Evolutionary conservation across 139 green algal species (phyloP).

Genomic region (Diplosphaera chodatii): DNA sequence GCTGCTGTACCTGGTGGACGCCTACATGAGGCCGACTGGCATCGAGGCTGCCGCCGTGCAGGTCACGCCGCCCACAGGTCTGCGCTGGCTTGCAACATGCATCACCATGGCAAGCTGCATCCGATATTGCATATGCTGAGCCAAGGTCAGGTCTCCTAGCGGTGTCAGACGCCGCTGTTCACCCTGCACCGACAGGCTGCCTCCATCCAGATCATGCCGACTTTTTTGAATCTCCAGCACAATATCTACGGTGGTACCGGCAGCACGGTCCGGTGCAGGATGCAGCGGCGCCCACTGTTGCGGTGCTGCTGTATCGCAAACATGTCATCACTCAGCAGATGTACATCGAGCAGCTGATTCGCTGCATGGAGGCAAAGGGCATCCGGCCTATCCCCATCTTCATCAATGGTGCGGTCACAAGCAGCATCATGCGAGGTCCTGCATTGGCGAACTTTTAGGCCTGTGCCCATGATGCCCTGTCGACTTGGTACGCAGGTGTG

Average conservation of each 20-base stretch:
- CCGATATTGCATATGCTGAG: too few species aligned
- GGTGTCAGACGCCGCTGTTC: too few species aligned
- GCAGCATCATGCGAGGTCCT: too few species aligned
- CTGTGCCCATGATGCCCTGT: too few species aligned
- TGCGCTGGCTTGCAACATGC: too few species aligned
- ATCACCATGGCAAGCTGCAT: too few species aligned
- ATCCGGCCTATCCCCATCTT: conserved; percentile 81
- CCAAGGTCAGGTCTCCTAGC: too few species aligned
- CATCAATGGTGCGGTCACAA: conserved; percentile 89
- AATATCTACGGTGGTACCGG: conserved; percentile 82
- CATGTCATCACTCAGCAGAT: conserved; percentile 90
- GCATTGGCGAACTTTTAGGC: too few species aligned
- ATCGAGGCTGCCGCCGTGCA: conserved; percentile 18
- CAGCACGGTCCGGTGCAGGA: conserved; percentile 39
- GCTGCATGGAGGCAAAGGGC: conserved; percentile 54
- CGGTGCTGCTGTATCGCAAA: conserved; percentile 95
- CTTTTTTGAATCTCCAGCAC: conserved; percentile 61
- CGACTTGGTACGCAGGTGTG: conserved; percentile 15
- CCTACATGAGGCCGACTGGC: conserved; percentile 45
- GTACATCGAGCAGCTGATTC: conserved; percentile 76
- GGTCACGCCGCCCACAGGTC: conserved; percentile 78
- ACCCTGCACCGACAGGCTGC: conserved; percentile 70
- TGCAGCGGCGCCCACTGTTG: conserved; percentile 61
- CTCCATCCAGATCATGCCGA: conserved; percentile 75
- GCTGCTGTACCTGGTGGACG: conserved; percentile 79